These are phyloP conservation scores for Quercus parvula DNA, from an alignment of 306 rosid genomes.

Conservation along the genomic window DNA sequence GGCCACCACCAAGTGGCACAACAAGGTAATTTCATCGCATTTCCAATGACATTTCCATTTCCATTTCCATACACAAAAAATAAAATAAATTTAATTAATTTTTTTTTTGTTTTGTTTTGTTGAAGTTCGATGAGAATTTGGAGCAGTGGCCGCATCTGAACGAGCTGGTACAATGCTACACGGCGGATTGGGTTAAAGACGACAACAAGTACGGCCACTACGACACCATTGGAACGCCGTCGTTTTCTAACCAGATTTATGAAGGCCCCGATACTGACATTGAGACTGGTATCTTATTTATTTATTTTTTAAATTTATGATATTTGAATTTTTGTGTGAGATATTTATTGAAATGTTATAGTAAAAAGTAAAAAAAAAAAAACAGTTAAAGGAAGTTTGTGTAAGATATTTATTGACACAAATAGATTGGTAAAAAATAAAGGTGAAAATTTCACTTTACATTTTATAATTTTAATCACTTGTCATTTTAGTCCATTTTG, in stretches of 20 bases:
- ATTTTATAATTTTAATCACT: too few relatives aligned
- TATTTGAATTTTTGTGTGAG: background rate
- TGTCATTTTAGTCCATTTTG: too few relatives aligned
- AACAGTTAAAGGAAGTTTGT: background rate
- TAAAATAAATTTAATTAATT: too few relatives aligned
- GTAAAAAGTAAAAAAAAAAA: background rate
- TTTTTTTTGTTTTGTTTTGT: background rate
- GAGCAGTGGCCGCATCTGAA: constrained; percentile 99
- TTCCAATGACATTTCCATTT: background rate
- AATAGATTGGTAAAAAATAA: background rate
- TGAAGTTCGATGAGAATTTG: constrained; percentile 86
- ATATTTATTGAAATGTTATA: background rate
- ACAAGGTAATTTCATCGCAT: constrained; percentile 47
- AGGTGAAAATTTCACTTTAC: too few relatives aligned
- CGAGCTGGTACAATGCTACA: constrained; percentile 91
- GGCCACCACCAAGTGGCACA: constrained; percentile 78
- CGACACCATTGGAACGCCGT: constrained; percentile 59
- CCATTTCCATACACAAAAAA: background rate
- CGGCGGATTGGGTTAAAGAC: constrained; percentile 95
- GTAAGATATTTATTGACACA: background rate
- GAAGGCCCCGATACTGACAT: constrained; percentile 99
- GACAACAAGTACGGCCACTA: constrained; percentile 94
- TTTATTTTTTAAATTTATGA: background rate
- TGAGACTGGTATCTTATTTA: constrained; percentile 67
- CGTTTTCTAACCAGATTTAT: constrained; percentile 83